phyloP scores from a whole-genome alignment of 306 rosid genomes.

The Pyrus betulifolia region DNA sequence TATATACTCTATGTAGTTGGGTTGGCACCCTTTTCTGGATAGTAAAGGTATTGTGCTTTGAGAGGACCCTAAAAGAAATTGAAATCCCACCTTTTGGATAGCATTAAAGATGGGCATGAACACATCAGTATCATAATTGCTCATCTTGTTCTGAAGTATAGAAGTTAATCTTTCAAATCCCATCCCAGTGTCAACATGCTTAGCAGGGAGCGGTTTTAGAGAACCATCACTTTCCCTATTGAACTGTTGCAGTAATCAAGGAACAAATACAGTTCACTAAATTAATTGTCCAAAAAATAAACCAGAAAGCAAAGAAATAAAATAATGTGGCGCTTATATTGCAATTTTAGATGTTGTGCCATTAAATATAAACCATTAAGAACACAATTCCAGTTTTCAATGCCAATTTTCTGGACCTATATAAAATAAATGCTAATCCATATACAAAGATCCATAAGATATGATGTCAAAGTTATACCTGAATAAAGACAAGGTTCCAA shows the following conservation, averaged over 20 bases:
- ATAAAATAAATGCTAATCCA: neutral
- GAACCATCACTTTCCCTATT: slow-evolving; percentile 90
- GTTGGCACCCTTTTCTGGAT: neutral
- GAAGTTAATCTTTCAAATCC: slow-evolving; percentile 95
- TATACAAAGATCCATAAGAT: neutral
- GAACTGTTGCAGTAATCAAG: slow-evolving; percentile 40
- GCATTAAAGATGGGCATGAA: slow-evolving; percentile 89
- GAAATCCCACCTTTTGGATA: slow-evolving; percentile 57
- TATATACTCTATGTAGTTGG: neutral
- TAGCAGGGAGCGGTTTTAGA: slow-evolving; percentile 81
- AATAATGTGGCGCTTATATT: neutral
- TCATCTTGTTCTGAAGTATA: slow-evolving; percentile 77
- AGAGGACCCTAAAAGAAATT: neutral
- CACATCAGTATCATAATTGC: slow-evolving; percentile 93
- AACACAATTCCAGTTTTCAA: neutral
- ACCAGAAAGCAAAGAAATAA: neutral
- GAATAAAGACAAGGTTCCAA: slow-evolving; percentile 96
- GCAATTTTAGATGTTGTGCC: neutral
- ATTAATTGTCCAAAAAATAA: neutral
- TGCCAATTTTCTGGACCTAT: neutral
- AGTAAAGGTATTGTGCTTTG: neutral
- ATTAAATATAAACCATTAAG: neutral
- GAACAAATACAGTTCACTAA: neutral
- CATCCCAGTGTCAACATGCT: slow-evolving; percentile 96
- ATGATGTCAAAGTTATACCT: slow-evolving; percentile 38